Evolutionary conservation across 2,329 filamentous ascomycete species (phyloP).

Genomic region (Bipolaris oryzae): DNA sequence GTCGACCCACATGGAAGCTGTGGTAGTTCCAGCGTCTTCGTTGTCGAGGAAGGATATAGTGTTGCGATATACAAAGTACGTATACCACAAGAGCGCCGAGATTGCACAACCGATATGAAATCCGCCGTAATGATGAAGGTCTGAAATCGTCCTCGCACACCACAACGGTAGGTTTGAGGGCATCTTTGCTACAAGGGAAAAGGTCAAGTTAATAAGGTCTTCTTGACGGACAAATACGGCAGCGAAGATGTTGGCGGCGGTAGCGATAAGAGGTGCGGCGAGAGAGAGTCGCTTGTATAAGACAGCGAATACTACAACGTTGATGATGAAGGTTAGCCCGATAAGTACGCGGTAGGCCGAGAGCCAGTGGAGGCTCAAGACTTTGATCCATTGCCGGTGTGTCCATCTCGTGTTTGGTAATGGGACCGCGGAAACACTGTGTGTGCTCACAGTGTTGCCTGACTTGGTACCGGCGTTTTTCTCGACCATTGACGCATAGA

Average conservation of each 20-base stretch:
- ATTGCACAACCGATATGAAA: constrained; percentile 43
- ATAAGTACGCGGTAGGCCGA: constrained; percentile 28
- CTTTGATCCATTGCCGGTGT: constrained; percentile 2
- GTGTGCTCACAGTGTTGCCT: background rate
- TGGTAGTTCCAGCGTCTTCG: constrained; percentile 10
- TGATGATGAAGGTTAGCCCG: constrained; percentile 12
- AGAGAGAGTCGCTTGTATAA: background rate
- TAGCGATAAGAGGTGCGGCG: constrained; percentile 28
- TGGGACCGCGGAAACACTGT: background rate
- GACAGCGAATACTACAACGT: constrained; percentile 7
- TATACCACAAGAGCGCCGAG: constrained; percentile 51
- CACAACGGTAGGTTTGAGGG: constrained; percentile 31
- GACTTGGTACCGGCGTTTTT: background rate
- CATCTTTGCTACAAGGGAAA: constrained; percentile 34
- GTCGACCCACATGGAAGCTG: constrained; percentile 26
- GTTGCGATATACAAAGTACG: constrained; percentile 47
- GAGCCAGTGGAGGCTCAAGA: constrained; percentile 22
- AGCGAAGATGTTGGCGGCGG: constrained; percentile 43
- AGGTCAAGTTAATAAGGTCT: constrained; percentile 41
- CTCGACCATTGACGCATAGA: background rate
- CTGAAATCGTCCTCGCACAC: constrained; percentile 31
- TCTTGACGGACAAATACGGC: constrained; percentile 45
- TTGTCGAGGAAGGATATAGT: constrained; percentile 27
- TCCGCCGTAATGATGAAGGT: constrained; percentile 44
- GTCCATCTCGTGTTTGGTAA: background rate